Evolutionary conservation across 75 land plant genomes (phyloP), one percentile per base, ranked within the genome.

Genomic region (Gnetum montanum): DNA sequence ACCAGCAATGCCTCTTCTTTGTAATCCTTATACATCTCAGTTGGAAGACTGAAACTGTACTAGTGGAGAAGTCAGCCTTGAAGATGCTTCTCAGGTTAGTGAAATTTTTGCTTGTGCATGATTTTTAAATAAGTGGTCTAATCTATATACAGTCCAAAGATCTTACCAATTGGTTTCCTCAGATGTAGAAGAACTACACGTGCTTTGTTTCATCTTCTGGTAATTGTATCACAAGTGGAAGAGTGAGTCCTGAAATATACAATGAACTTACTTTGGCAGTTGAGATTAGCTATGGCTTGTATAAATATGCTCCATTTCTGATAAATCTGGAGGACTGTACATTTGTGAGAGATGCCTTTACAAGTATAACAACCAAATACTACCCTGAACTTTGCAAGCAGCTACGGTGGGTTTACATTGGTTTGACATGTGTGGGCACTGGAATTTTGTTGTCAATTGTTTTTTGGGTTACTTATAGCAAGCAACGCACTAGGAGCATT

Each of bases 391-490:
- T 91, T 49, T 68, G 70, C 28, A 65, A 58, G 46, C 45, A 78
- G 45, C 76, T 90, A 0, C 49, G 59, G 62, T 50, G 74, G 60
- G 77, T 83, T 7, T 67, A 71, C 69, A 80, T 74, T 12, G 93
- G 97, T 13, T 54, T 91, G 45, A 85, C 59, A 1, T 37, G 78
- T 5, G 70, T 86, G 30, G 80, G 88, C 1, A 71, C 43, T 0
- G 88, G 97, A 2, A 65, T 85, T 12, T 61, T 91, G 80, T 69
- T 91, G 27, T 83, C 94, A 18, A 78, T 86, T 18, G 43, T 80
- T 25, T 62, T 86, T 12, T 90, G 96, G 96, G 70, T 86, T 19
- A 43, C 86, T 31, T 71, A 73, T 59, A 73, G 77, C 46, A 73
- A 84, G 70, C 55, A 53, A 53, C 84, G 75, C 76, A 74, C 77